Evolutionary conservation across 1,284 basidiomycete species (phyloP), one percentile per base, ranked within the genome.

Genomic region (Inonotus obliquus): DNA sequence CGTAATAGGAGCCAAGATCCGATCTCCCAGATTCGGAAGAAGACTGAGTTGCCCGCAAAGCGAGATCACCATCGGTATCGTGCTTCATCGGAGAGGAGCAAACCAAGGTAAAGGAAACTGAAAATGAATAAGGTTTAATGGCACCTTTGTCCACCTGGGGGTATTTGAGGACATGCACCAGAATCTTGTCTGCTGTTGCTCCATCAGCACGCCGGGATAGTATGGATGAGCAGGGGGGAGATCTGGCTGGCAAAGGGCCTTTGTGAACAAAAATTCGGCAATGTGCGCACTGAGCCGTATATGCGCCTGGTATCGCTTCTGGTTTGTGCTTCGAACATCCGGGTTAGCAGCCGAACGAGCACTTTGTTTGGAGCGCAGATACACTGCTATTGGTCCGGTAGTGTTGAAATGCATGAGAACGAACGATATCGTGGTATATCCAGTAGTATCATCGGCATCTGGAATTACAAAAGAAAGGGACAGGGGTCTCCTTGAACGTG

Each of bases 101-200:
- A 21, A 49, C 19, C 10, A 25, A 29, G 21, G 27, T 25, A 25
- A 49, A 23, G 48, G 48, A n/a, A 49, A 49, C n/a, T 25, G 48
- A 14, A 45, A 49, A 19, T 49, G 48, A 49, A 49, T 49, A 49
- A 49, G 48, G 48, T 49, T 49, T 49, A 49, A 49, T 49, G 27
- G 48, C 27, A 21, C 27, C 41, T 7, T n/a, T 44, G n/a, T 9
- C 48, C 48, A 49, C 27, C 23, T 23, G 23, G 48, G 48, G 48
- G 6, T 23, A 49, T 49, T 25, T 29, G 23, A 4, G 23, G 48
- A n/a, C 48, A 49, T 29, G 48, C 23, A 49, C 25, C 48, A 49
- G 23, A 49, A 49, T 49, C 27, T 29, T 49, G 48, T 49, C 14
- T 49, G 48, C 27, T 29, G 27, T 10, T 23, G 32, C 32, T 32